A percentile compares a stretch with the other conserved stretches of the same genome.
phyloP scores from a whole-genome alignment of 169 alveolate genomes.

The Cyclospora cayetanensis region DNA sequence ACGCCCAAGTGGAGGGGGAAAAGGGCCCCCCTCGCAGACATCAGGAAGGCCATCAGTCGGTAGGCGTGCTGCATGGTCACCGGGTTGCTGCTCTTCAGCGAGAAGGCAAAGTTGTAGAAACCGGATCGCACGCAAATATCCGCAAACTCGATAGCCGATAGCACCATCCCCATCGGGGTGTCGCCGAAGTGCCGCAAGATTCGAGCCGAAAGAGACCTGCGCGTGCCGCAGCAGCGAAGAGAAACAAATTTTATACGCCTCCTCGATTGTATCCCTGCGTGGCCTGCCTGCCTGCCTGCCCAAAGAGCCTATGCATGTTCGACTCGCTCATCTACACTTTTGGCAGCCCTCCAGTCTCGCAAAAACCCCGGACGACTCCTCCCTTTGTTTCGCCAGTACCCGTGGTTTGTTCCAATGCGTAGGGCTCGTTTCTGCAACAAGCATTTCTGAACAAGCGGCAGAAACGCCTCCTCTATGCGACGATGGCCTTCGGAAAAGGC shows the following conservation, averaged over 20 bases:
- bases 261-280: too few relatives aligned
- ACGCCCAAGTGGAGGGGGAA: conserved; percentile 89
- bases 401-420: conserved; percentile 87
- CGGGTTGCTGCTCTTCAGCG: conserved; percentile 87
- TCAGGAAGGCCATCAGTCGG: conserved; percentile 80
- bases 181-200: conserved; percentile 86
- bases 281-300: too few relatives aligned
- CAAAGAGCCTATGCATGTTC: too few relatives aligned
- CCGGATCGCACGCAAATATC: conserved; percentile 80
- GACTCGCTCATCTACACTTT: too few relatives aligned
- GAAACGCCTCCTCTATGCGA: conserved; percentile 73
- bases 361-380: too few relatives aligned
- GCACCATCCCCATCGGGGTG: conserved; percentile 88
- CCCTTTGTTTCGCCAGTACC: too few relatives aligned
- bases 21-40: conserved; percentile 77
- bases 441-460: conserved; percentile 85
- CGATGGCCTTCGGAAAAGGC: conserved; percentile 15
- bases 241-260: too few relatives aligned
- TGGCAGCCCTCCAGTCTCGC: too few relatives aligned
- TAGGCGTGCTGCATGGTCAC: conserved; percentile 85
- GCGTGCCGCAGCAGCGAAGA: background rate
- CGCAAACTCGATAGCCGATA: conserved; percentile 86
- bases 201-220: conserved; percentile 82
- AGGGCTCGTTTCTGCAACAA: conserved; percentile 80
- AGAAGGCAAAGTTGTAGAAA: conserved; percentile 82